Conservation (phyloP, 768 basidiomycete species). For the Lactarius hatsudake region DNA sequence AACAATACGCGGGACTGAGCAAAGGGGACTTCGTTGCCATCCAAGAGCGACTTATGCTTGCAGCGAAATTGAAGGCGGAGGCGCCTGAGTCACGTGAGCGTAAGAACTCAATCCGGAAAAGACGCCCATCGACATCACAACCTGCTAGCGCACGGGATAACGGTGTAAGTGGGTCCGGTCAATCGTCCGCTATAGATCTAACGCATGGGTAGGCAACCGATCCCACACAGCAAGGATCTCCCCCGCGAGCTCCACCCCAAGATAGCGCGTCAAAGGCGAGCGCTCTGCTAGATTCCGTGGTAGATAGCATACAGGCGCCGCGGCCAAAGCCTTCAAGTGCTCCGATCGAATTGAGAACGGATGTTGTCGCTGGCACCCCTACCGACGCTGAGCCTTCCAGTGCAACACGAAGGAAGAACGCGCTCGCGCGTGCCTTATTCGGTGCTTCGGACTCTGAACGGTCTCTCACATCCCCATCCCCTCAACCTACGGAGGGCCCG, state of each 20-base stretch:
- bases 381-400: constrained; percentile 32
- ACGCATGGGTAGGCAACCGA: constrained; percentile 49
- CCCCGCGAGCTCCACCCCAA: constrained; percentile 33
- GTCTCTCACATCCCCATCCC: constrained; percentile 34
- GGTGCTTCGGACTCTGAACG: constrained; percentile 46
- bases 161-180: constrained; percentile 33
- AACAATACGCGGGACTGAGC: constrained; percentile 62
- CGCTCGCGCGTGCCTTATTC: constrained; percentile 76
- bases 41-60: constrained; percentile 72
- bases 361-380: constrained; percentile 39
- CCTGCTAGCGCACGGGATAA: constrained; percentile 58
- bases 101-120: constrained; percentile 65
- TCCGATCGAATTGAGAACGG: constrained; percentile 8
- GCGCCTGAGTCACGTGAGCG: constrained; percentile 60
- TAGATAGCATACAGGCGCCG: constrained; percentile 45
- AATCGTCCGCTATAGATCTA: background rate
- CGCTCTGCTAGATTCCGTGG: constrained; percentile 63
- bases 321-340: constrained; percentile 23
- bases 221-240: constrained; percentile 49
- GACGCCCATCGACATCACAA: constrained; percentile 81
- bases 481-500: constrained; percentile 30
- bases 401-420: constrained; percentile 55
- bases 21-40: constrained; percentile 68
- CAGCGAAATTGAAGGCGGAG: constrained; percentile 54
- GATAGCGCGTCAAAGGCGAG: constrained; percentile 60